Percentiles rank a stretch among this genome's conserved stretches.
Evolutionary conservation across 2,329 filamentous ascomycete genomes (phyloP).

Genomic region (Tolypocladium ophioglossoides): DNA sequence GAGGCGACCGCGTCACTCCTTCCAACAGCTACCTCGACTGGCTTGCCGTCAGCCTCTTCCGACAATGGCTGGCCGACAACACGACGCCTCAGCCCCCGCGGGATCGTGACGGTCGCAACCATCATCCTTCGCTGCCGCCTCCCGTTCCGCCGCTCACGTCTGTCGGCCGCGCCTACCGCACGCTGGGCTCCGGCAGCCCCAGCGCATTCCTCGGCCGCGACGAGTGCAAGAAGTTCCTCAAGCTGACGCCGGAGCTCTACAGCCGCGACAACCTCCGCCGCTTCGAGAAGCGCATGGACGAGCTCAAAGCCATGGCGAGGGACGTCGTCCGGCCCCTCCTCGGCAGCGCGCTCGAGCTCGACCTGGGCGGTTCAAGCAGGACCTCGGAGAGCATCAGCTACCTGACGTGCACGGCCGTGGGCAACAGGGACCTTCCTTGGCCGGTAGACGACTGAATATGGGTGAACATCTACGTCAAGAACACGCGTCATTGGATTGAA

Average conservation of each 20-base stretch:
- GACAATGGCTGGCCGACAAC: conserved; percentile 88
- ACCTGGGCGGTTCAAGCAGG: conserved; percentile 39
- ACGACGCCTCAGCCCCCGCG: conserved; percentile 55
- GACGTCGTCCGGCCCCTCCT: conserved; percentile 79
- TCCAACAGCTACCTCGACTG: conserved; percentile 76
- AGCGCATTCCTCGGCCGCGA: conserved; percentile 68
- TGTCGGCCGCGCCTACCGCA: conserved; percentile 64
- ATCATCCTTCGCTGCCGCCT: conserved; percentile 22
- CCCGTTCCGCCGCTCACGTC: conserved; percentile 40
- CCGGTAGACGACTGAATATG: conserved; percentile 21
- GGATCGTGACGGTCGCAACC: conserved; percentile 16
- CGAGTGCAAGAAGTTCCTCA: conserved; percentile 83
- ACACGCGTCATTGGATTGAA: neutral
- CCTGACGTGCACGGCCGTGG: conserved; percentile 38
- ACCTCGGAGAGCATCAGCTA: conserved; percentile 34
- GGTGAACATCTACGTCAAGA: neutral
- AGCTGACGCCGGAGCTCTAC: conserved; percentile 72
- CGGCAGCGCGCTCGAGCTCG: conserved; percentile 74
- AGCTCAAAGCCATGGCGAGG: conserved; percentile 74
- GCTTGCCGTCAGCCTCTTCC: conserved; percentile 77
- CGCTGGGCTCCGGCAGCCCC: conserved; percentile 52
- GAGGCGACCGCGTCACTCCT: conserved; percentile 75
- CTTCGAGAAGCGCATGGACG: conserved; percentile 80
- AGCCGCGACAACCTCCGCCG: conserved; percentile 74
- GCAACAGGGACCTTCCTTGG: conserved; percentile 41